Percentiles rank a stretch among this genome's conserved stretches.
Evolutionary conservation across 768 basidiomycete species (phyloP).

Genomic region (Trametes punicea): DNA sequence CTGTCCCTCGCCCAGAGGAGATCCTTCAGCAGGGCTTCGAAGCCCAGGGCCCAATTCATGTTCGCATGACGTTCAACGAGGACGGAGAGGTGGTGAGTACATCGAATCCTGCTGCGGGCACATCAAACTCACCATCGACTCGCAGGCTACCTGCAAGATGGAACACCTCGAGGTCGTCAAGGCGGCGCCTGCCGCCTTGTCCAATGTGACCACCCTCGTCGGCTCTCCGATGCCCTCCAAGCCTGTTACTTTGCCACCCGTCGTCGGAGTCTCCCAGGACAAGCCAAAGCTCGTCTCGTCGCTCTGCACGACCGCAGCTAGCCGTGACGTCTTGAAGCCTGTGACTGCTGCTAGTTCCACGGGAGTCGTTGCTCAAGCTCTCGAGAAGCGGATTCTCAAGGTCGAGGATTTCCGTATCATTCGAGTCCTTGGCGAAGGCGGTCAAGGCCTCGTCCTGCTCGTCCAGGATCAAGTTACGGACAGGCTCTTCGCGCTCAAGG

Average conservation of each 20-base stretch:
- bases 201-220: constrained; percentile 11
- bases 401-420: constrained; percentile 17
- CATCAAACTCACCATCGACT: not conserved
- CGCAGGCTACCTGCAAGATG: not conserved
- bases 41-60: constrained; percentile 2
- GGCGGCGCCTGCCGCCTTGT: not conserved
- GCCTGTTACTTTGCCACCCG: not conserved
- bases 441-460: constrained; percentile 20
- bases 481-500: constrained; percentile 77
- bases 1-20: not conserved
- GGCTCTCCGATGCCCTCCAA: constrained; percentile 1
- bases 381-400: constrained; percentile 65
- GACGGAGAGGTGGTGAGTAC: constrained; percentile 9
- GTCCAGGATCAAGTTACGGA: constrained; percentile 17
- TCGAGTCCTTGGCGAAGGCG: constrained; percentile 19
- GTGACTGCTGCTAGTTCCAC: no score
- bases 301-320: constrained; percentile 27
- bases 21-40: not conserved
- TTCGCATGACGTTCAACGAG: constrained; percentile 3
- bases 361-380: no score
- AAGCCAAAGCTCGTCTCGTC: not conserved
- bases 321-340: no score
- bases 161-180: not conserved
- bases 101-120: not conserved
- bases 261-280: not conserved